A percentile compares a stretch with the other conserved stretches of the same genome.
Conservation (phyloP, 306 rosid species). For the Trichosanthes cucumerina region DNA sequence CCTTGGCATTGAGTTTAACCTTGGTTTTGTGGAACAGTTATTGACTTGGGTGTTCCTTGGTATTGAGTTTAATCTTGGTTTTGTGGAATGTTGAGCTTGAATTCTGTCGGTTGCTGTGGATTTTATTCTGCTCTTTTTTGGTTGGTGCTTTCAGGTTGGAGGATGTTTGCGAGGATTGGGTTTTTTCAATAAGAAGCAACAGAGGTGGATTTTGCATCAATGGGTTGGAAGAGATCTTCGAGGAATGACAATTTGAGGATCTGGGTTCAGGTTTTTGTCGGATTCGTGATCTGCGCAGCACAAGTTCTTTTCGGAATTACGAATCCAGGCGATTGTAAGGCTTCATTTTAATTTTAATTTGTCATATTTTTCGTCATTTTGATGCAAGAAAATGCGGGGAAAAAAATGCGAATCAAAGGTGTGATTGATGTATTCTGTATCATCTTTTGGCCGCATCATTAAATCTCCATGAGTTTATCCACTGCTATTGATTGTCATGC, state of each 20-base stretch:
- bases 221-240: slow-evolving; percentile 57
- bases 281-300: slow-evolving; percentile 35
- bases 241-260: slow-evolving; percentile 34
- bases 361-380: not conserved
- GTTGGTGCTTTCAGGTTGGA: slow-evolving; percentile 22
- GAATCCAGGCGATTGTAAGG: slow-evolving; percentile 57
- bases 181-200: slow-evolving; percentile 15
- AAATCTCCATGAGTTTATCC: not conserved
- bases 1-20: not conserved
- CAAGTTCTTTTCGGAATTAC: slow-evolving; percentile 57
- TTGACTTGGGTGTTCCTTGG: not conserved
- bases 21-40: not conserved
- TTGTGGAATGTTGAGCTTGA: not conserved
- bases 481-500: not conserved
- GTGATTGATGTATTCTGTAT: not conserved
- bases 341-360: slow-evolving; percentile 6
- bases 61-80: not conserved
- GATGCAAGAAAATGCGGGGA: slow-evolving; percentile 18
- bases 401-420: not conserved
- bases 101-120: not conserved
- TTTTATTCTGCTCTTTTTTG: not conserved
- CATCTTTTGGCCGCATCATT: not conserved
- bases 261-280: slow-evolving; percentile 27
- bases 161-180: slow-evolving; percentile 31
- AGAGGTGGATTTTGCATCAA: slow-evolving; percentile 27